Conservation (phyloP, 2,329 filamentous ascomycete genomes). For the Penicillium sp. region DNA sequence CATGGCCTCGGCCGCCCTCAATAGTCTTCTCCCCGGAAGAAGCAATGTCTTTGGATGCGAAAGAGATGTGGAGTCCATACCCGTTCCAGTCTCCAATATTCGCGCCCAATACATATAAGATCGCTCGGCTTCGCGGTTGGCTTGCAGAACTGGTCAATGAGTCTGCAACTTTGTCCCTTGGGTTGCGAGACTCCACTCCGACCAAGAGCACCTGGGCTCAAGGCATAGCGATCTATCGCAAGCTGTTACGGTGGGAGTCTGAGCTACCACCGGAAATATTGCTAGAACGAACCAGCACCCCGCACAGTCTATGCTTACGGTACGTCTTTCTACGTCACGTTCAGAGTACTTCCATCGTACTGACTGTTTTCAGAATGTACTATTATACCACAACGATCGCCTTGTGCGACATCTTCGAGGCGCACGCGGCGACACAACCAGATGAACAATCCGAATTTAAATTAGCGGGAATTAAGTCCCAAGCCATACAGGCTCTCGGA, state of each 20-base stretch:
- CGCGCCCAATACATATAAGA: not conserved
- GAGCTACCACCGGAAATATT: not conserved
- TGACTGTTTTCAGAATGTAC: not conserved
- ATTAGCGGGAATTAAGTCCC: not conserved
- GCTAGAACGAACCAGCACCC: conserved; percentile 1
- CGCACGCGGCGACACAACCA: not conserved
- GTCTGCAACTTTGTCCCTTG: not conserved
- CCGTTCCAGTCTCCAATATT: conserved; percentile 6
- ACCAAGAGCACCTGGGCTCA: not conserved
- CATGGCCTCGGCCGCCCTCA: conserved; percentile 20
- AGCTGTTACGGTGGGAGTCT: not conserved
- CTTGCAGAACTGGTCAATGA: not conserved
- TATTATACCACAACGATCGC: not conserved
- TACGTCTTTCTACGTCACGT: not conserved
- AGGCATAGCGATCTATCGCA: not conserved
- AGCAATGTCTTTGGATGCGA: conserved; percentile 19
- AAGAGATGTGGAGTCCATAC: conserved; percentile 19
- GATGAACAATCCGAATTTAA: not conserved
- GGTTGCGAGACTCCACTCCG: not conserved
- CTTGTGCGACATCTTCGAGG: not conserved
- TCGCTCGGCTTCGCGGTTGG: not conserved
- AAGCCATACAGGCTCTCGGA: conserved; percentile 21
- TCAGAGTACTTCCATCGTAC: not conserved
- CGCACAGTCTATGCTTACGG: not conserved
- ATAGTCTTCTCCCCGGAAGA: conserved; percentile 20